Evolutionary conservation across 148 eudicot genomes (phyloP).

Genomic region (Arctostaphylos glauca): DNA sequence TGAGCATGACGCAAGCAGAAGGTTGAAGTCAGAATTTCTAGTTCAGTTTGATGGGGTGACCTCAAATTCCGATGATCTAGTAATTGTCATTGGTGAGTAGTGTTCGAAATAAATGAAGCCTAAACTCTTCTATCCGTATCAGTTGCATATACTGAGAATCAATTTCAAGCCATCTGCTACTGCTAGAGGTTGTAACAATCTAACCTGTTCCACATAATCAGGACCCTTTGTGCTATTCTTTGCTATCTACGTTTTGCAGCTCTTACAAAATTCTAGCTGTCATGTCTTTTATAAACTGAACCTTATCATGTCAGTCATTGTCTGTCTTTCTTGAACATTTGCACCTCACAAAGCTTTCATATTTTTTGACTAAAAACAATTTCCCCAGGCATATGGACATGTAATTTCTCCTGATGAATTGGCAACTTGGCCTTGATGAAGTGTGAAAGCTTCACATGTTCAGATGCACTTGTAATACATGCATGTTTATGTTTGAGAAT

Average conservation of each 20-base stretch:
- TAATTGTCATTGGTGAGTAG: slow-evolving; percentile 82
- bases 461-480: neutral
- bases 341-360: neutral
- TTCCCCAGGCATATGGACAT: neutral
- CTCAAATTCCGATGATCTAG: slow-evolving; percentile 80
- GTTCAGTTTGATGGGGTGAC: slow-evolving; percentile 98
- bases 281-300: neutral
- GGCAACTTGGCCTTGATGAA: neutral
- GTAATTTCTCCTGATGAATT: neutral
- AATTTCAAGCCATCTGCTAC: neutral
- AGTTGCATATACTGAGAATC: neutral
- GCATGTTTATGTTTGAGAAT: neutral
- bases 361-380: neutral
- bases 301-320: neutral
- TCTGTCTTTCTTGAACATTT: neutral
- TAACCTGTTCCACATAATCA: too few relatives aligned
- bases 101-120: neutral
- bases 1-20: slow-evolving; percentile 97
- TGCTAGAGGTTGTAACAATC: neutral
- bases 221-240: neutral
- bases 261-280: neutral
- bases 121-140: neutral
- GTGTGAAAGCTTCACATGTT: neutral
- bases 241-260: neutral
- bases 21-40: slow-evolving; percentile 90